Evolutionary conservation across 495 filamentous ascomycete species (phyloP).

Genomic region (Lophiostoma macrostomum): DNA sequence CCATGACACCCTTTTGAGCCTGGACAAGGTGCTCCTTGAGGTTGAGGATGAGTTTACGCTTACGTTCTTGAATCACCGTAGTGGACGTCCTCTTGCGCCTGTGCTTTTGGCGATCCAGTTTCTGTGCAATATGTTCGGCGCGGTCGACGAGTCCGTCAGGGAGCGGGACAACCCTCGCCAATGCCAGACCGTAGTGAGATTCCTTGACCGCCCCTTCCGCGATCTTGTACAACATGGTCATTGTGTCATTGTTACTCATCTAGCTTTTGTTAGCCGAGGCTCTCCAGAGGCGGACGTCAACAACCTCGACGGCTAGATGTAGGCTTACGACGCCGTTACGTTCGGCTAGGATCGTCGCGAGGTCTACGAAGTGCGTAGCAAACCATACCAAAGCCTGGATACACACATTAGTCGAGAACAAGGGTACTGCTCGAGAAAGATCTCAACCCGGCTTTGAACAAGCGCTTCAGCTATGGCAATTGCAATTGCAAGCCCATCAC

Average conservation of each 20-base stretch:
- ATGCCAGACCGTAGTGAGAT: constrained; percentile 72
- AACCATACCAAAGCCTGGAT: constrained; percentile 73
- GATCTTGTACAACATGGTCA: constrained; percentile 86
- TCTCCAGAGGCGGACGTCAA: too few species aligned
- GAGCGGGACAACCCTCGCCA: constrained; percentile 74
- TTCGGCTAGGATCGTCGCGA: constrained; percentile 72
- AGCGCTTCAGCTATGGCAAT: constrained; percentile 83
- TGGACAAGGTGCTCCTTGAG: constrained; percentile 74
- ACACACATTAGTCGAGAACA: too few species aligned
- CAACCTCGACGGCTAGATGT: constrained; percentile 75
- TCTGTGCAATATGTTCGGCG: constrained; percentile 62
- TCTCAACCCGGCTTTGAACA: constrained; percentile 57
- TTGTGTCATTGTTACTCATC: constrained; percentile 44
- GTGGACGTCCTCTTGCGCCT: constrained; percentile 56
- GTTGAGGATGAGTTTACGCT: constrained; percentile 69
- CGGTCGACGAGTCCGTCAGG: constrained; percentile 62
- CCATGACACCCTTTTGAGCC: constrained; percentile 64
- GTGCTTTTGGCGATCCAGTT: constrained; percentile 54
- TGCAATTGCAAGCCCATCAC: constrained; percentile 87
- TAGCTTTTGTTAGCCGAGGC: too few species aligned
- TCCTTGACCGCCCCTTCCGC: constrained; percentile 65
- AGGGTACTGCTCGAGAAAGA: not conserved
- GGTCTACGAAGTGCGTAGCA: constrained; percentile 84
- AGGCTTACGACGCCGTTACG: constrained; percentile 74
- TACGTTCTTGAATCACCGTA: constrained; percentile 54